These are phyloP conservation scores for Aspergillus cristatus DNA, from an alignment of 495 filamentous ascomycete genomes.

Conservation along the genomic window DNA sequence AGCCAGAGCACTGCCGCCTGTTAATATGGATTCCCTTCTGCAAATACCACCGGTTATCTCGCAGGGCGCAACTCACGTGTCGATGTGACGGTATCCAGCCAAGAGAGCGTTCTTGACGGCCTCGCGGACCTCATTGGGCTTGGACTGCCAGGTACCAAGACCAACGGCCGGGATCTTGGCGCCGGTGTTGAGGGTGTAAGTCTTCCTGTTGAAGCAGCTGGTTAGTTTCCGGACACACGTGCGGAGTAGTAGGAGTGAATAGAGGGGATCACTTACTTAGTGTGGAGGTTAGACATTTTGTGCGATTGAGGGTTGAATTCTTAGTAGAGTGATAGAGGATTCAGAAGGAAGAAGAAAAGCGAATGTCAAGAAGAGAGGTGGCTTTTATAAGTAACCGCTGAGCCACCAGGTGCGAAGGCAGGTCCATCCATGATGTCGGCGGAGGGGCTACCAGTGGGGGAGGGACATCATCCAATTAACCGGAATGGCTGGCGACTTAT, in stretches of 20 bases:
- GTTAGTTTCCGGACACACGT: neutral
- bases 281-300: constrained; percentile 35
- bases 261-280: constrained; percentile 25
- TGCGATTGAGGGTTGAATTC: constrained; percentile 2
- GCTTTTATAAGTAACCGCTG: constrained; percentile 10
- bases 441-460: constrained; percentile 10
- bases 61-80: constrained; percentile 34
- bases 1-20: constrained; percentile 49
- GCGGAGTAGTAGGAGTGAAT: neutral
- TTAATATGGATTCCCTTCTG: constrained; percentile 21
- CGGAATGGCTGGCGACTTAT: neutral
- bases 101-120: constrained; percentile 71
- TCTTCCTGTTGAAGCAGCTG: constrained; percentile 32
- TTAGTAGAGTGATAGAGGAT: constrained; percentile 1
- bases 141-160: constrained; percentile 75
- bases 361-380: neutral
- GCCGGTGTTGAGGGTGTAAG: constrained; percentile 71
- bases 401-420: constrained; percentile 17
- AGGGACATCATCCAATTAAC: neutral
- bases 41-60: constrained; percentile 8
- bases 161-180: constrained; percentile 72
- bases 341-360: neutral
- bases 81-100: constrained; percentile 64
- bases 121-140: constrained; percentile 52
- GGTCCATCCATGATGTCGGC: constrained; percentile 26